These are phyloP conservation scores for Papiliotrema terrestris DNA, from an alignment of 1,284 basidiomycete species.

Conservation along the genomic window DNA sequence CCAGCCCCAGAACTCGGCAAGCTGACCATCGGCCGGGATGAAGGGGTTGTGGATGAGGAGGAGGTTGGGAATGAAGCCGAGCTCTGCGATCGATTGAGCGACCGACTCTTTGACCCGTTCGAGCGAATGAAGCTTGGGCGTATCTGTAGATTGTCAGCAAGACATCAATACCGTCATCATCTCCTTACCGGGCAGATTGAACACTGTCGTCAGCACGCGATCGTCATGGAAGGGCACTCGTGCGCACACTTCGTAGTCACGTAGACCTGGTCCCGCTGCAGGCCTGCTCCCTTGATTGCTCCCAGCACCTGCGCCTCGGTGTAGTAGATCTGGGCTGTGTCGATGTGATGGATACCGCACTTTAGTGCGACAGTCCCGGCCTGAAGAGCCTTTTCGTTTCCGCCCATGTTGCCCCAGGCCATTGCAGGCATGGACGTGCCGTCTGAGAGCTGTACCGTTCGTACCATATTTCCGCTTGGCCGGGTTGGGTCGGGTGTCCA, in stretches of 20 bases:
- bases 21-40: constrained; percentile 19
- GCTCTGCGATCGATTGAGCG: constrained; percentile 11
- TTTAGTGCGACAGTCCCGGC: background rate
- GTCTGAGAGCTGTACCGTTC: constrained; percentile 32
- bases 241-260: constrained; percentile 15
- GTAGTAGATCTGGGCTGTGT: constrained; percentile 16
- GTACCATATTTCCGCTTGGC: constrained; percentile 16
- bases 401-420: background rate
- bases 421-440: constrained; percentile 33
- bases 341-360: constrained; percentile 1
- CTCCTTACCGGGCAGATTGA: background rate
- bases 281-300: constrained; percentile 47
- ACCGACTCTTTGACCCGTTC: constrained; percentile 12
- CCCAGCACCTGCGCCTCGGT: constrained; percentile 47
- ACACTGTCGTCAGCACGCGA: background rate
- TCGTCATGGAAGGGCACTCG: background rate
- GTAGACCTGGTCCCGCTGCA: constrained; percentile 45
- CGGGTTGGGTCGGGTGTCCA: too few relatives aligned
- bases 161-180: background rate
- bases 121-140: background rate
- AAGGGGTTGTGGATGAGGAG: constrained; percentile 32
- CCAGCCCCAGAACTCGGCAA: constrained; percentile 21
- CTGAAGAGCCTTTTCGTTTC: background rate
- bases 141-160: background rate
- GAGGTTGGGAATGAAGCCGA: constrained; percentile 22